Evolutionary conservation across 2,329 filamentous ascomycete genomes (phyloP).

Genomic region (Xylaria sp.): DNA sequence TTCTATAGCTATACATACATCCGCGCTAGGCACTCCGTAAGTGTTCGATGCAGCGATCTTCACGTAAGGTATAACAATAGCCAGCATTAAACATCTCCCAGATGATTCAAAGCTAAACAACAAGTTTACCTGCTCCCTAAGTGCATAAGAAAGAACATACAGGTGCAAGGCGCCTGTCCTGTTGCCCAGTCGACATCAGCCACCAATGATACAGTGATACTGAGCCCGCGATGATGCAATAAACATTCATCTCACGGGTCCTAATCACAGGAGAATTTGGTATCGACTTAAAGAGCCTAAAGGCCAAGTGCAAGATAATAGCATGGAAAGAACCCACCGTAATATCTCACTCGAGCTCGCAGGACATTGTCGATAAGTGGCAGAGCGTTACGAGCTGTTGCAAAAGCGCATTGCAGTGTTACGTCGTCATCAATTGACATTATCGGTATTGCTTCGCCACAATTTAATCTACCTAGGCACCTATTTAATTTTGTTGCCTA

Average conservation of each 20-base stretch:
- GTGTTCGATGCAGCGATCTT: conserved; percentile 9
- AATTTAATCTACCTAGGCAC: conserved; percentile 17
- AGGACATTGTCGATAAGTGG: neutral
- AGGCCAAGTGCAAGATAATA: neutral
- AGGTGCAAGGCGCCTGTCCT: conserved; percentile 4
- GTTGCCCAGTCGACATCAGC: conserved; percentile 13
- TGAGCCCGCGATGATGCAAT: conserved; percentile 14
- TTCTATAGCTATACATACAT: neutral
- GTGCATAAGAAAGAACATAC: conserved; percentile 4
- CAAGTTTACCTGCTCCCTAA: neutral
- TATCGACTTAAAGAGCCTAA: neutral
- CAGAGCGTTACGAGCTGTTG: neutral
- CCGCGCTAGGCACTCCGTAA: conserved; percentile 18
- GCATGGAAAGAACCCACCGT: neutral
- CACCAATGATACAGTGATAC: conserved; percentile 7
- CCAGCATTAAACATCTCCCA: conserved; percentile 4
- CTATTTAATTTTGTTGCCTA: conserved; percentile 24
- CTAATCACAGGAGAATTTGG: conserved; percentile 6
- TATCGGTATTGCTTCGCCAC: conserved; percentile 31
- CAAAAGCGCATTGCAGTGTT: conserved; percentile 23
- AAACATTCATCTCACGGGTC: conserved; percentile 29
- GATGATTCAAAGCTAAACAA: neutral
- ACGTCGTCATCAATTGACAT: neutral
- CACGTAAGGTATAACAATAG: conserved; percentile 10
- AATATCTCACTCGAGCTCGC: neutral